Base-by-base conservation (phyloP, 2,329 filamentous ascomycete genomes). In the Escovopsis sp. region DNA sequence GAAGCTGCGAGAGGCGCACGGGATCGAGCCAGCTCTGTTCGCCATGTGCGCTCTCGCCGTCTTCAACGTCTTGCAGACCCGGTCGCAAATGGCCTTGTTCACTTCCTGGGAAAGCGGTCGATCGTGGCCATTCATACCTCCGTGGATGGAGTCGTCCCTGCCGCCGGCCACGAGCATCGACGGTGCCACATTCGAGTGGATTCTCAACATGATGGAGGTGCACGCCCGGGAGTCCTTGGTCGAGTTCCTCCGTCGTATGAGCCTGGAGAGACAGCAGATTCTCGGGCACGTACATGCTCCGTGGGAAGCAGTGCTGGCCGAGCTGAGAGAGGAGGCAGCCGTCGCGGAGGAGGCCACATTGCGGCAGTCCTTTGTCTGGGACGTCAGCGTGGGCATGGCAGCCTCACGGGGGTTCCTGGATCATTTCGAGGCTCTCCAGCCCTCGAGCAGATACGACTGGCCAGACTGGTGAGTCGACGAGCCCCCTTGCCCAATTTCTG, bases 361-460 rank as follows among this genome's bases (percentile, higher is more conserved):
- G 23, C 46, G 56, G 17, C 57, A 60, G 33, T 45, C 50, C 3
- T 58, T 60, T 35, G 54, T 59, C 8, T 60, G 56, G 57, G 57
- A 60, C 35, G 42, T 58, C 2, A 55, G 49, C 7, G 45, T 59
- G 23, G 51, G 50, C 4, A 44, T 56, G 33, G 39, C 41, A 5
- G 34, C 44, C 5, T 42, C 43, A 0, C 40, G 37, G 6, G 41
- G 39, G 1, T 35, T 39, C 6, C 41, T 42, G 12, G 34, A 42
- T 2, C 43, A 39, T 13, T 51, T 49, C 27, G 37, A 43, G 26
- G 35, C 34, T 5, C 37, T 60, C 27, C 45, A 54, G 25, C 50
- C 54, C 2, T 38, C 56, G 9, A 44, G 45, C 16, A 45, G 57
- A 5, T 50, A 55, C 31, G 55, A 58, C 46, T 60, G 56, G 57